These are phyloP conservation scores for Boechera retrofracta DNA, from an alignment of 345 rosid genomes.

Conservation along the genomic window DNA sequence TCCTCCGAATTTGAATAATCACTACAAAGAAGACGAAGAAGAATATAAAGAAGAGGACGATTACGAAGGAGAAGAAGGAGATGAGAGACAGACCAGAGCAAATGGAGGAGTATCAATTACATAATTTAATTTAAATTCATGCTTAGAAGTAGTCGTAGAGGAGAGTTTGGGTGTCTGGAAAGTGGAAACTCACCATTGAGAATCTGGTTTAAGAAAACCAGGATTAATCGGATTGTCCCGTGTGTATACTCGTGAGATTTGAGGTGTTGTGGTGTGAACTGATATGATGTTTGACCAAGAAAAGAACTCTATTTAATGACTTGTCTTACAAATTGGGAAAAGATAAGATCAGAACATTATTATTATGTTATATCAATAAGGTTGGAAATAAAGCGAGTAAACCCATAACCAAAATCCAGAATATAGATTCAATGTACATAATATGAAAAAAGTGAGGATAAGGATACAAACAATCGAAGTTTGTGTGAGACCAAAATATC, in stretches of 20 bases:
- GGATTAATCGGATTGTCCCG: too few relatives aligned
- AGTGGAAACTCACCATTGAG: too few relatives aligned
- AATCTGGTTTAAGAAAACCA: too few relatives aligned
- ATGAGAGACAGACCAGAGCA: too few relatives aligned
- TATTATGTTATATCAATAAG: neutral
- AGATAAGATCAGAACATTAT: conserved; percentile 7
- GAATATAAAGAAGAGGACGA: too few relatives aligned
- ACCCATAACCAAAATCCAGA: conserved; percentile 4
- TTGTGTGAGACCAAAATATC: neutral
- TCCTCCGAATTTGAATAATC: too few relatives aligned
- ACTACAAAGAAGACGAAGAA: too few relatives aligned
- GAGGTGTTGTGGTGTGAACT: neutral
- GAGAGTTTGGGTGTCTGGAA: too few relatives aligned
- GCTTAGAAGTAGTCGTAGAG: too few relatives aligned
- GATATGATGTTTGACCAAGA: conserved; percentile 4
- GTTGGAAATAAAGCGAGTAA: conserved; percentile 22
- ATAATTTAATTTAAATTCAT: too few relatives aligned
- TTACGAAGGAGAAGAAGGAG: too few relatives aligned
- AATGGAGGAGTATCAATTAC: too few relatives aligned
- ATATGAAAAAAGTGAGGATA: neutral
- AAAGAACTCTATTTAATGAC: neutral
- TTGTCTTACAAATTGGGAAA: neutral
- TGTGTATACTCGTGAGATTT: neutral
- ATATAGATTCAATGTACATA: conserved; percentile 29
- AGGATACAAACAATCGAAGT: neutral